Percentiles rank a stretch among this genome's conserved stretches.
Conservation (phyloP, 225 moss, liverwort and hornwort genomes). For the Straminergon stramineum region DNA sequence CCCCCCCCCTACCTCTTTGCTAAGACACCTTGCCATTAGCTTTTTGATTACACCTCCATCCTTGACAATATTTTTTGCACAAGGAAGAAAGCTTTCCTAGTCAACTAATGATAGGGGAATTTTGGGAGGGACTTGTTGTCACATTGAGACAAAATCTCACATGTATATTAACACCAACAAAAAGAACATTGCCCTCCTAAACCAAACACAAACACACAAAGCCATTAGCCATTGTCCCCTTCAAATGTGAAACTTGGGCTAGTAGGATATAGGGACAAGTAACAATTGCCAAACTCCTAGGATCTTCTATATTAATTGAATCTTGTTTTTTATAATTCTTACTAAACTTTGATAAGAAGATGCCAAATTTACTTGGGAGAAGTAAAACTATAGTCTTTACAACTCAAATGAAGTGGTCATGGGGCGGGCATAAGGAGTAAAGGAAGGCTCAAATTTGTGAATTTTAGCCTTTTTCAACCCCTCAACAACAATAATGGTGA, state of each 20-base stretch:
- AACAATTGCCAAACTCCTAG: background rate
- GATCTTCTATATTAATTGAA: fast-evolving
- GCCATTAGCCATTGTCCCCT: background rate
- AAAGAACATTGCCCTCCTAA: fast-evolving
- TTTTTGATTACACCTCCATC: background rate
- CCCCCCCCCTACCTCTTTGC: background rate
- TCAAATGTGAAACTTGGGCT: background rate
- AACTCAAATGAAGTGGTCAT: background rate
- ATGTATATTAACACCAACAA: background rate
- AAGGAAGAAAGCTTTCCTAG: fast-evolving
- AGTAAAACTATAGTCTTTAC: no score
- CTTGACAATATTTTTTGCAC: fast-evolving
- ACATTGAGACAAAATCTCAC: background rate
- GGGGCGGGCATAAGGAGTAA: fast-evolving
- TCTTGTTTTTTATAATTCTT: background rate
- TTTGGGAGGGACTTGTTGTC: fast-evolving
- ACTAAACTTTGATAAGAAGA: background rate
- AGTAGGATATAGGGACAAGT: background rate
- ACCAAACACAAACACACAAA: background rate
- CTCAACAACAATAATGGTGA: no score
- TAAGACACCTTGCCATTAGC: background rate
- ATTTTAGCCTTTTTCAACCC: background rate
- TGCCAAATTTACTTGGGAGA: background rate
- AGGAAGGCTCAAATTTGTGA: background rate
- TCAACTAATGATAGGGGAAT: background rate